A percentile compares a stretch with the other conserved stretches of the same genome.
phyloP scores from a whole-genome alignment of 2,329 filamentous ascomycete genomes.

The Trichoderma lentiforme region DNA sequence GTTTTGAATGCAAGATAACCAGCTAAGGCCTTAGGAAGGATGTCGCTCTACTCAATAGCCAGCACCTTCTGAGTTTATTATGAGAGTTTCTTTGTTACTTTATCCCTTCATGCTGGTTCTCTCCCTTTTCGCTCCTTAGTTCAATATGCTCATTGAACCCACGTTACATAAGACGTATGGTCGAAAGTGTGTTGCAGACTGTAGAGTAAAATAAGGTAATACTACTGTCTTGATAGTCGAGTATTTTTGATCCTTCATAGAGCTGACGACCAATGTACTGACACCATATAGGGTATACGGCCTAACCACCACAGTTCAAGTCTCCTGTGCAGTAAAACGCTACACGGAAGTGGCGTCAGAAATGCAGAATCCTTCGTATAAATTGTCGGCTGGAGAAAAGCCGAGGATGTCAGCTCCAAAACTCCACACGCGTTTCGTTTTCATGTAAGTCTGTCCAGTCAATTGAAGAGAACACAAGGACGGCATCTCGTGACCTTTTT shows the following conservation, averaged over 20 bases:
- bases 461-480: background rate
- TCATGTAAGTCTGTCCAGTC: background rate
- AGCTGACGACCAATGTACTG: background rate
- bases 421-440: background rate
- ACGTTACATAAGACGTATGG: background rate
- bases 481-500: background rate
- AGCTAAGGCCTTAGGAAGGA: too few relatives aligned
- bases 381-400: background rate
- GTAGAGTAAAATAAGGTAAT: background rate
- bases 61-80: too few relatives aligned
- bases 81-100: background rate
- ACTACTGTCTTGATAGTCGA: background rate
- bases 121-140: background rate
- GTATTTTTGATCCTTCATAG: background rate
- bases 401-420: background rate
- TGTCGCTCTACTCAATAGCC: background rate
- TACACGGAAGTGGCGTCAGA: background rate
- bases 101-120: background rate
- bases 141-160: too few relatives aligned
- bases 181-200: background rate
- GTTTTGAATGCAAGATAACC: background rate
- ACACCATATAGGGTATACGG: background rate
- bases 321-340: accelerated
- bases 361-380: background rate
- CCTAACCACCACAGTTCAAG: background rate